Base-by-base conservation (phyloP, 2,329 filamentous ascomycete species). In the Colletotrichum euphorbiae region DNA sequence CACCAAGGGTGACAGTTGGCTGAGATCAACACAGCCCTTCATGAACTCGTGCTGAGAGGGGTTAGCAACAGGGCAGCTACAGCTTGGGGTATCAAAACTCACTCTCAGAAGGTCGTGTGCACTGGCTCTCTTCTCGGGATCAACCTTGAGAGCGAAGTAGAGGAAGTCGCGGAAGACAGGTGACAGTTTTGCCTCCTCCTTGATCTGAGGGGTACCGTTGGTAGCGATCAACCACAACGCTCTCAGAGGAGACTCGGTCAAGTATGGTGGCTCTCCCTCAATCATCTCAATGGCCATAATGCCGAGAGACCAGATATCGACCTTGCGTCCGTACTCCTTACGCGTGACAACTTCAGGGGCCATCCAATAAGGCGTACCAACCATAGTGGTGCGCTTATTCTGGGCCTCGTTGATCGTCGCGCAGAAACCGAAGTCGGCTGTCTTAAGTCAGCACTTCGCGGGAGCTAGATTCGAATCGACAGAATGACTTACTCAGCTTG, bases 251-350 rank as follows among this genome's bases (percentile, higher is more conserved):
- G 93, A 97, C 79, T 99, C 96, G 43, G 94, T 98, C 67, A 99
- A 85, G 77, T 98, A 99, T 24, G 96, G 96, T 12, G 96, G 96
- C 79, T 98, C 96, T 77, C 95, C 96, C 81, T 98, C 96, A 72
- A 99, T 97, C 96, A 99, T 99, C 80, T 99, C 96, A 75, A 99
- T 98, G 7, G 96, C 94, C 96, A 99, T 98, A 81, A 99, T 99
- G 67, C 96, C 96, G 50, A 99, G 84, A 67, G 93, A 97, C 96
- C 96, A 99, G 73, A 99, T 98, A 77, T 99, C 96, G 62, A 99
- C 95, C 80, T 98, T 99, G 71, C 95, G 91, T 72, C 96, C 96
- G 80, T 99, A 99, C 81, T 98, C 96, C 80, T 98, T 98, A 46
- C 94, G 87, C 6, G 94, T 98, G 31, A 99, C 96, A 21, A 99